phyloP scores from a whole-genome alignment of 2,329 filamentous ascomycete genomes.

The Pseudohalonectria lignicola region DNA sequence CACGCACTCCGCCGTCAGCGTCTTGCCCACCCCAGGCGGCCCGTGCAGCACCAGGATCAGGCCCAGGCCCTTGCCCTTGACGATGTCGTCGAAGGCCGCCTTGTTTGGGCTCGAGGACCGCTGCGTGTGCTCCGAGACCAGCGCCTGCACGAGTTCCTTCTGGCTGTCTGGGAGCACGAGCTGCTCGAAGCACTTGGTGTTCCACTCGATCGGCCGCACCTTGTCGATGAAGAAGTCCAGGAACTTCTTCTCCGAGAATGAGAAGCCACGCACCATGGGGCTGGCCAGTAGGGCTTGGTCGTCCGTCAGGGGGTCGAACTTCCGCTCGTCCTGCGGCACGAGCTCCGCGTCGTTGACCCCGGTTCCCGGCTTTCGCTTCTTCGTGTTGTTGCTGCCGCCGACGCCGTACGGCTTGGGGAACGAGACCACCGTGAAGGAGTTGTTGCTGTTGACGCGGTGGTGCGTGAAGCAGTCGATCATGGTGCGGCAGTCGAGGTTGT shows the following conservation, averaged over 20 bases:
- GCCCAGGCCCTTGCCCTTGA: slow-evolving; percentile 12
- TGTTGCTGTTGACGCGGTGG: slow-evolving; percentile 15
- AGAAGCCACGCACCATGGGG: slow-evolving; percentile 12
- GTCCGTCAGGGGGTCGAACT: slow-evolving; percentile 7
- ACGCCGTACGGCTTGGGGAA: slow-evolving; percentile 3
- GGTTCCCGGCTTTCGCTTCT: slow-evolving; percentile 8
- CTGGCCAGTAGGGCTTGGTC: slow-evolving; percentile 10
- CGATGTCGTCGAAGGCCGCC: slow-evolving; percentile 10
- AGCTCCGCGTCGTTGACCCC: slow-evolving; percentile 11
- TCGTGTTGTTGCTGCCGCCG: slow-evolving; percentile 6
- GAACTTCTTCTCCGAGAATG: slow-evolving; percentile 16
- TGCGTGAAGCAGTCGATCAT: slow-evolving; percentile 25
- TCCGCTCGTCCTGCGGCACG: slow-evolving; percentile 4
- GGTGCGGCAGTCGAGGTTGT: slow-evolving; percentile 19
- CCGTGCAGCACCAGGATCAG: slow-evolving; percentile 17
- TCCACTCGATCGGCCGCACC: slow-evolving; percentile 14
- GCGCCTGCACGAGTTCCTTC: slow-evolving; percentile 18
- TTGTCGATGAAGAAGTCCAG: slow-evolving; percentile 16
- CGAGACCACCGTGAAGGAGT: background rate
- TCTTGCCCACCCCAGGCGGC: slow-evolving; percentile 24
- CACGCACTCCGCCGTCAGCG: slow-evolving; percentile 25
- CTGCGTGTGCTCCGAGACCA: slow-evolving; percentile 10
- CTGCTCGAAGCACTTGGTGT: slow-evolving; percentile 16
- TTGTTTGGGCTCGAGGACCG: background rate
- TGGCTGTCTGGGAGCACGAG: slow-evolving; percentile 16